Base-by-base conservation (phyloP, 2,329 filamentous ascomycete species). In the Neofusicoccum laricinum region DNA sequence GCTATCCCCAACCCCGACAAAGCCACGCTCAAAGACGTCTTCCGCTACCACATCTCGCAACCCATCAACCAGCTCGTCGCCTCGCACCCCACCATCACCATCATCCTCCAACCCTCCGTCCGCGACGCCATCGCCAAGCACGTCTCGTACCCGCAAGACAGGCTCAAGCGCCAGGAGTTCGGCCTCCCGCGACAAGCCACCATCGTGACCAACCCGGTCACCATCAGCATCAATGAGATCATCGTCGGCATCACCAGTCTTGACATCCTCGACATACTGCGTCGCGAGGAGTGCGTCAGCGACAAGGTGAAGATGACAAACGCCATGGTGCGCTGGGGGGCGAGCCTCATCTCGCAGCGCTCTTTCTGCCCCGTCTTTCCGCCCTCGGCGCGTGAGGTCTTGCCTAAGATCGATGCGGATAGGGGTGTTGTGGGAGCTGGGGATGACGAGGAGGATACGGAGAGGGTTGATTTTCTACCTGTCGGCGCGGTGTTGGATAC, bases 331-430 rank as follows among this genome's bases (percentile, higher is more conserved):
- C 81, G 94, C n/a, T 78, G 93, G 51, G 87, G 90, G 5, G 85
- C 88, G 19, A 89, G 95, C 69, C 77, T 99, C 17, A 86, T 99
- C 64, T 90, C 97, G 77, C 95, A 98, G 78, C 83, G 93, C 6
- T 93, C 95, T 73, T 98, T 93, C 77, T 92, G 92, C 71, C 95
- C 95, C 0, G 79, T 98, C 0, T 97, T 93, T 72, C 95, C 95
- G 5, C 88, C 94, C 0, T 84, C 88, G 12, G 87, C 90, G 58
- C 84, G 93, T 55, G 83, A 86, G 64, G 86, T 83, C 67, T 77
- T 96, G 63, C 87, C 89, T 1, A 66, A 68, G 8, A 71, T 71
- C 19, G 71, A 75, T 0, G 70, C 70, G 12, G 0, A 86, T 84
- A 1, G 82, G 80, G 17, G 82, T 11, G 66, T 67, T 19, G 72